These are phyloP conservation scores for Solanum pimpinellifolium DNA, from an alignment of 257 asterid species.

Conservation along the genomic window DNA sequence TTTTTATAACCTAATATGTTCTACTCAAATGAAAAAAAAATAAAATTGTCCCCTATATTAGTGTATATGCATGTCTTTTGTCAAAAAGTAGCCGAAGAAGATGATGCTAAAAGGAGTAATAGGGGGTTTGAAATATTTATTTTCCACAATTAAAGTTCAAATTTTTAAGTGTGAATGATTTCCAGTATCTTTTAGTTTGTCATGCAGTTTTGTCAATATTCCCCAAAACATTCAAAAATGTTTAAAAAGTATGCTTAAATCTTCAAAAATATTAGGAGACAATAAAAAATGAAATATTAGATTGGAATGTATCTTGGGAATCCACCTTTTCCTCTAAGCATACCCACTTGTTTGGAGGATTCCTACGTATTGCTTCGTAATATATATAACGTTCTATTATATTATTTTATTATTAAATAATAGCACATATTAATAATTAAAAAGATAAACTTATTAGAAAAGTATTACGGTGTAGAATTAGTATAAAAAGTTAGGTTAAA, in stretches of 20 bases:
- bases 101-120: neutral
- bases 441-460: neutral
- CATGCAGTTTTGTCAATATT: constrained; percentile 5
- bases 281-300: neutral
- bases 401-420: too few relatives aligned
- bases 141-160: neutral
- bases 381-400: neutral
- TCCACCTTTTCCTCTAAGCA: neutral
- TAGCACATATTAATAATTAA: neutral
- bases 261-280: neutral
- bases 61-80: constrained; percentile 15
- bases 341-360: neutral
- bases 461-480: neutral
- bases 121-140: neutral
- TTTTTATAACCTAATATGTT: neutral
- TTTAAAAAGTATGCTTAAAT: neutral
- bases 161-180: constrained; percentile 3
- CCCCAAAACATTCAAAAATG: neutral
- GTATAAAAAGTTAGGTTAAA: neutral
- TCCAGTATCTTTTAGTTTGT: neutral
- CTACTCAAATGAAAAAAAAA: constrained; percentile 8
- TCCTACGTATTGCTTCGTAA: neutral
- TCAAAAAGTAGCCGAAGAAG: constrained; percentile 13
- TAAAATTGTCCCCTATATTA: constrained; percentile 1
- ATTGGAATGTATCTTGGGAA: neutral